Percentiles rank a stretch among this genome's conserved stretches.
phyloP scores from a whole-genome alignment of 1,139 yeast species.

The Diutina ranongensis region DNA sequence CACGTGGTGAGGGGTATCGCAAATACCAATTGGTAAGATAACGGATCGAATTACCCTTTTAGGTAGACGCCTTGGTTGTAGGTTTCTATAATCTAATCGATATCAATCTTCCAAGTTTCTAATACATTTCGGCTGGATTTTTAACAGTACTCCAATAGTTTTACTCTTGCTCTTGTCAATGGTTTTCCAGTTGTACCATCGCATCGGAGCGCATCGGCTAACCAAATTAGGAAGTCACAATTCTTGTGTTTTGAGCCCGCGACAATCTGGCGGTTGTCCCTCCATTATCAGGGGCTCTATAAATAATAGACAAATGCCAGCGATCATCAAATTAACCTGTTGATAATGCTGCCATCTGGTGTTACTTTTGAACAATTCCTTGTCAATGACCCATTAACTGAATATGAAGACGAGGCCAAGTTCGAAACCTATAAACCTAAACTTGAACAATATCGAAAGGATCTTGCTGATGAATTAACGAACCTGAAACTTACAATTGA shows the following conservation, averaged over 20 bases:
- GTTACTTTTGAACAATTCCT: slow-evolving; percentile 16
- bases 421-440: slow-evolving; percentile 35
- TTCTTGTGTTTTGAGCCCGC: neutral
- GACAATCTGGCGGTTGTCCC: neutral
- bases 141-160: too few species aligned
- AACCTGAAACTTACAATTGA: slow-evolving; percentile 29
- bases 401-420: slow-evolving; percentile 27
- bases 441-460: slow-evolving; percentile 35
- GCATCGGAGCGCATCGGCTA: too few species aligned
- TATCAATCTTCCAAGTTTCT: too few species aligned
- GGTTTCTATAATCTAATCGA: too few species aligned
- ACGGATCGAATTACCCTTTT: neutral
- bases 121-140: too few species aligned
- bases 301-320: neutral
- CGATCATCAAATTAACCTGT: neutral
- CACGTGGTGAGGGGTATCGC: neutral
- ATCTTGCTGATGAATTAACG: slow-evolving; percentile 27
- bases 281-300: too few species aligned
- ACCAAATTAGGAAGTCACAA: too few species aligned
- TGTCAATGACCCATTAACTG: slow-evolving; percentile 20
- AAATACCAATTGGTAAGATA: neutral
- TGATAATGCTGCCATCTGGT: neutral
- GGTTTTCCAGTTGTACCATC: too few species aligned
- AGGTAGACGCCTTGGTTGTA: too few species aligned
- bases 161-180: too few species aligned